Percentiles rank a stretch among this genome's conserved stretches.
Evolutionary conservation across 345 rosid genomes (phyloP).

Genomic region (Lenwebbia sp.): DNA sequence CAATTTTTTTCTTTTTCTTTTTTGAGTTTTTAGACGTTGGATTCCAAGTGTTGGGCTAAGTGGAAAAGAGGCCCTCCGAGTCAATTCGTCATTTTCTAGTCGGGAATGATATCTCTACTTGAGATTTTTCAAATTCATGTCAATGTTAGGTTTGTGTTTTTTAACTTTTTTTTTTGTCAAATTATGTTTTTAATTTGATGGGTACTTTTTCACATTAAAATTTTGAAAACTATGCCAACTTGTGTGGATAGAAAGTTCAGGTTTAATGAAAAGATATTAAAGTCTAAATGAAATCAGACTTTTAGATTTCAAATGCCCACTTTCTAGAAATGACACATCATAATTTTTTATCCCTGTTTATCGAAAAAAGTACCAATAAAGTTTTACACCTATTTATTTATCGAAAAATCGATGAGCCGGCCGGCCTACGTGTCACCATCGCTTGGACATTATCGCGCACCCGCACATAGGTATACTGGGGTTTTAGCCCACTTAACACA

Average conservation of each 20-base stretch:
- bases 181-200: neutral
- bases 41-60: neutral
- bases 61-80: neutral
- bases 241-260: neutral
- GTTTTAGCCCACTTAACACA: too few species aligned
- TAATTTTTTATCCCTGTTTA: too few species aligned
- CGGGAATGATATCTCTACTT: too few species aligned
- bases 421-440: too few species aligned
- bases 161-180: neutral
- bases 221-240: neutral
- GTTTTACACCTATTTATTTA: too few species aligned
- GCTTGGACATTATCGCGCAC: too few species aligned
- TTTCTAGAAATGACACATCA: too few species aligned
- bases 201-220: neutral
- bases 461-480: too few species aligned
- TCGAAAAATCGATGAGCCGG: too few species aligned
- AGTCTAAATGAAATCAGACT: neutral
- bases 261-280: neutral
- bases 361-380: too few species aligned
- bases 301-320: neutral
- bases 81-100: neutral
- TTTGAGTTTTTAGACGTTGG: neutral
- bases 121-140: neutral
- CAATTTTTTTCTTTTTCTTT: neutral
- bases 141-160: too few species aligned